Base-by-base conservation (phyloP, 2,329 filamentous ascomycete species). In the Purpureocillium lavendulum region DNA sequence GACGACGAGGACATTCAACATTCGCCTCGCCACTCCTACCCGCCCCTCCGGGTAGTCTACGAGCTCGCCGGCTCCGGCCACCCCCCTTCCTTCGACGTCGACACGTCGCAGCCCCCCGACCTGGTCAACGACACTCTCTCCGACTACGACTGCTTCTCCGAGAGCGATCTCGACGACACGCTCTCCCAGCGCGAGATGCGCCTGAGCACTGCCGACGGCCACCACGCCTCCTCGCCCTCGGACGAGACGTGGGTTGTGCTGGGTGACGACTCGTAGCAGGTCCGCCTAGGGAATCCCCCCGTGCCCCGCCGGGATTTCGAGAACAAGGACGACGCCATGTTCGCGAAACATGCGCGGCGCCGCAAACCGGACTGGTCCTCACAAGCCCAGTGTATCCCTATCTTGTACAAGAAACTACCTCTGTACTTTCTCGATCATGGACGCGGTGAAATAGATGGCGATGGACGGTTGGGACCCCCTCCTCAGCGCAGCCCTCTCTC, bases 261-360 rank as follows among this genome's bases (percentile, higher is more conserved):
- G 49, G 61, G 59, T 52, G 64, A 67, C 59, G 66, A 59, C 64
- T 66, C 58, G 62, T 62, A 69, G 56, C 63, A 68, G 54, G 61
- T 65, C 62, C 62, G 59, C 55, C 48, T 37, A 43, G 40, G 43
- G 46, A 46, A 52, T 53, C 52, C 53, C 56, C 52, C 51, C 48
- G 49, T 47, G 43, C 40, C 38, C 49, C 49, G 42, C 43, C 44
- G 45, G 55, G 52, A 50, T 54, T 52, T 54, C 43, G 49, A 50
- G 43, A 41, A 45, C 35, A 39, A 32, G 15, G 30, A 33, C 33
- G 24, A 24, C 34, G n/a, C n/a, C n/a, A n/a, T n/a, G n/a, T n/a
- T n/a, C n/a, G n/a, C n/a, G n/a, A n/a, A n/a, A n/a, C n/a, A n/a
- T n/a, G n/a, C 21, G 21, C 21, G 10, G 10, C 10, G 21, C 21